Evolutionary conservation across 129 eudicot species (phyloP), one percentile per base, ranked within the genome.

Genomic region (Logfia minima): DNA sequence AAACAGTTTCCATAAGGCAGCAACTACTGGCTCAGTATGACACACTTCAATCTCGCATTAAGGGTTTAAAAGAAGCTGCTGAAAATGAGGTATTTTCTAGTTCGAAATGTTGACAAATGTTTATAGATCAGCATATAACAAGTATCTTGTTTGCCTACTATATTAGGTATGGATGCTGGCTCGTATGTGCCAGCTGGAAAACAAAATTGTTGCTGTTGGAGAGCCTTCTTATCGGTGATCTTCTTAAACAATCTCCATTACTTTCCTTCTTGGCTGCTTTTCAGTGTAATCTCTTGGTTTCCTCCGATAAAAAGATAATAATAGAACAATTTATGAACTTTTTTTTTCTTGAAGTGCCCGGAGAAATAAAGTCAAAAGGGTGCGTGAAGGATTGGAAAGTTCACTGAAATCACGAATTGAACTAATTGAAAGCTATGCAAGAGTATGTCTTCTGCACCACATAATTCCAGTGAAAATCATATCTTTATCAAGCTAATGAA

Each of bases 191-290:
- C 96, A 91, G 73, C 75, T 95, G 81, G 99, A 91, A 85, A 91
- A 95, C 85, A 95, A 95, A 88, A 95, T 91, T 70, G 83, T 89
- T 81, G 99, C 99, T 69, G 96, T 95, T 32, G 99, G 96, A 73
- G 97, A 91, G 85, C 92, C 99, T 75, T 83, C 99, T 76, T 91
- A 95, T 65, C 96, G 96, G 99, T 95, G 73, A 83, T 63, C 31
- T 60, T 71, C 45, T 76, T 39, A 43, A 61, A 74, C 18, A 28
- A 10, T 72, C 51, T 34, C 41, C 70, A 14, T 45, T 66, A 60
- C 58, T 21, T 68, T 19, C 24, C 28, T 32, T 37, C 59, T 29
- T 61, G 45, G 35, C n/a, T 48, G 5, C 55, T 48, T 48, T 48
- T n/a, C 70, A 60, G 41, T 74, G n/a, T 34, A 77, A 32, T 56